Conservation (phyloP, 345 rosid genomes). For the Eucalyptus cladocalyx region DNA sequence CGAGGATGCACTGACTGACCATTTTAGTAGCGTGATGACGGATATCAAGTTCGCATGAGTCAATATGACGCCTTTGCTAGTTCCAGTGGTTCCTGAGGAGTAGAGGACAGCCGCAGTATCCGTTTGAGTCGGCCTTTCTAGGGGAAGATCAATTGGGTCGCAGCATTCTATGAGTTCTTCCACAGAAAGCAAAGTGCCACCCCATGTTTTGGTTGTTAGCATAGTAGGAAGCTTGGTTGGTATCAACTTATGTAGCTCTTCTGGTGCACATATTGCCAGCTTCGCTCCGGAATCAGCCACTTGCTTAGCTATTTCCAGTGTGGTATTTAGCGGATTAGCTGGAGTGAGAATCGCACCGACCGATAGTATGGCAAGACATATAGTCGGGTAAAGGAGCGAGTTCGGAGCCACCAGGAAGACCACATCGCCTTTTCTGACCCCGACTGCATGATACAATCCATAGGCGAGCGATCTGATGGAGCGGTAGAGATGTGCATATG, state of each 20-base stretch:
- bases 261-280: constrained; percentile 28
- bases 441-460: constrained; percentile 28
- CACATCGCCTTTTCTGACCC: constrained; percentile 40
- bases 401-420: constrained; percentile 49
- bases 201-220: constrained; percentile 5
- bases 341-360: constrained; percentile 45
- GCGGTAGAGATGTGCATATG: constrained; percentile 26
- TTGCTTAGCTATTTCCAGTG: constrained; percentile 34
- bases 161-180: constrained; percentile 38
- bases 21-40: constrained; percentile 17
- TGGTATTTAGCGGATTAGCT: constrained; percentile 45
- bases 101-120: constrained; percentile 51
- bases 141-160: constrained; percentile 12
- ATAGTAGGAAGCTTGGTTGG: constrained; percentile 10
- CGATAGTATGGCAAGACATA: constrained; percentile 39
- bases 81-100: constrained; percentile 69
- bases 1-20: constrained; percentile 24
- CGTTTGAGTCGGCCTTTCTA: constrained; percentile 8
- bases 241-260: constrained; percentile 27
- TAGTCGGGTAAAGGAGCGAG: constrained; percentile 30
- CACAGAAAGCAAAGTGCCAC: constrained; percentile 2
- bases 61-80: constrained; percentile 50
- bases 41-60: constrained; percentile 46
- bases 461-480: constrained; percentile 32
- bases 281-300: constrained; percentile 42